Conservation (phyloP, 805 yeast species). For the Candida sphagnicola region DNA sequence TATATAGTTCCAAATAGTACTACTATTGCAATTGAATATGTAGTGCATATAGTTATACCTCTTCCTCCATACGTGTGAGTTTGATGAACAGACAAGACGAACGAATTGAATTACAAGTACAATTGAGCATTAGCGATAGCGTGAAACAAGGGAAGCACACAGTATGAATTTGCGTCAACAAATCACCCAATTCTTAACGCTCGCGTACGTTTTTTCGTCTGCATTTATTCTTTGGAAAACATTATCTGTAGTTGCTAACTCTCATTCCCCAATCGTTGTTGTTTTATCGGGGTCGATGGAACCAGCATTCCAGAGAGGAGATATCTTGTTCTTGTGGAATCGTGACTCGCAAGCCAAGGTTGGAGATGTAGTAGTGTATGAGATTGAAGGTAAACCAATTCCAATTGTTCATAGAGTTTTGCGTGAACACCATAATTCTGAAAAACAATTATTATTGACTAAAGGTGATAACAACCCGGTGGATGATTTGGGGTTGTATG, state of each 20-base stretch:
- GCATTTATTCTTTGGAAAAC: constrained; percentile 93
- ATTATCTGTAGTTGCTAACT: constrained; percentile 67
- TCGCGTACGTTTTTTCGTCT: constrained; percentile 78
- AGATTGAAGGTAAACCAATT: constrained; percentile 69
- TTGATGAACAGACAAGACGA: background rate
- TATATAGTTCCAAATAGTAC: background rate
- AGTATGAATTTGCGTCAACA: constrained; percentile 58
- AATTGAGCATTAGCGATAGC: too few species aligned
- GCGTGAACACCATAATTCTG: constrained; percentile 65
- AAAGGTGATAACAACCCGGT: constrained; percentile 96
- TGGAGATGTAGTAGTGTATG: constrained; percentile 94
- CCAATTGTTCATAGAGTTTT: constrained; percentile 97
- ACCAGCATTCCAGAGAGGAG: constrained; percentile 99
- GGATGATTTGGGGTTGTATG: constrained; percentile 85
- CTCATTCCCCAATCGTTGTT: constrained; percentile 92
- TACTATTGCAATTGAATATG: background rate
- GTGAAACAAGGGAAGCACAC: background rate
- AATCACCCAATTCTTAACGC: constrained; percentile 60
- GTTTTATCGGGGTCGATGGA: constrained; percentile 99
- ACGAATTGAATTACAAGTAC: background rate
- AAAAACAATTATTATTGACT: constrained; percentile 73
- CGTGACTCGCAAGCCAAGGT: constrained; percentile 62
- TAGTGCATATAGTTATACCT: background rate
- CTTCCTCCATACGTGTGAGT: background rate
- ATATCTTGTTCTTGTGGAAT: constrained; percentile 87